Percentiles rank a stretch among this genome's conserved stretches.
Conservation (phyloP, 1,139 yeast species). For the Scheffersomyces quercinus region DNA sequence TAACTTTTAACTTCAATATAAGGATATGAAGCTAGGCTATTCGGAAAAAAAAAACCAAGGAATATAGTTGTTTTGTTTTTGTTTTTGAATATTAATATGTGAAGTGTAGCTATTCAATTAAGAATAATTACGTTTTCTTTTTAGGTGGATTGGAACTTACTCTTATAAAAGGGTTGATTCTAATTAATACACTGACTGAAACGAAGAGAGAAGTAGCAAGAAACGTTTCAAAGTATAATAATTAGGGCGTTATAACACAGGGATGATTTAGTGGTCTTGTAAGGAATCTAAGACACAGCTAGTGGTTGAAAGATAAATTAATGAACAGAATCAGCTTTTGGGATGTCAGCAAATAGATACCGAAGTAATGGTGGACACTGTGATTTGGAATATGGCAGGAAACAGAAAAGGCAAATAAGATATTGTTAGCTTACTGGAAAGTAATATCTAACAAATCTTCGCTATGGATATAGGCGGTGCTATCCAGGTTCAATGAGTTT, state of each 20-base stretch:
- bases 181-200: slow-evolving; percentile 26
- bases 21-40: neutral
- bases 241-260: slow-evolving; percentile 8
- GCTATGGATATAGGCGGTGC: slow-evolving; percentile 18
- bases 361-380: slow-evolving; percentile 10
- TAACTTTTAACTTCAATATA: too few relatives aligned
- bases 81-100: slow-evolving; percentile 7
- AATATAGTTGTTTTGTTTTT: slow-evolving; percentile 5
- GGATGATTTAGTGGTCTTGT: neutral
- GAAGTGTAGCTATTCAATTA: slow-evolving; percentile 1
- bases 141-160: slow-evolving; percentile 47
- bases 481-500: slow-evolving; percentile 47
- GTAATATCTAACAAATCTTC: neutral
- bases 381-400: slow-evolving; percentile 2
- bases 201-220: slow-evolving; percentile 55
- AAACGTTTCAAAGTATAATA: slow-evolving; percentile 41
- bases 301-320: slow-evolving; percentile 2
- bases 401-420: too few relatives aligned
- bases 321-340: neutral
- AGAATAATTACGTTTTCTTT: slow-evolving; percentile 14
- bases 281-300: slow-evolving; percentile 3
- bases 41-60: neutral
- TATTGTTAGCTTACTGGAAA: too few relatives aligned
- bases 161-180: slow-evolving; percentile 24
- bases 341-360: slow-evolving; percentile 14